These are phyloP conservation scores for Pugionium dolabratum DNA, from an alignment of 345 rosid species.

Conservation along the genomic window DNA sequence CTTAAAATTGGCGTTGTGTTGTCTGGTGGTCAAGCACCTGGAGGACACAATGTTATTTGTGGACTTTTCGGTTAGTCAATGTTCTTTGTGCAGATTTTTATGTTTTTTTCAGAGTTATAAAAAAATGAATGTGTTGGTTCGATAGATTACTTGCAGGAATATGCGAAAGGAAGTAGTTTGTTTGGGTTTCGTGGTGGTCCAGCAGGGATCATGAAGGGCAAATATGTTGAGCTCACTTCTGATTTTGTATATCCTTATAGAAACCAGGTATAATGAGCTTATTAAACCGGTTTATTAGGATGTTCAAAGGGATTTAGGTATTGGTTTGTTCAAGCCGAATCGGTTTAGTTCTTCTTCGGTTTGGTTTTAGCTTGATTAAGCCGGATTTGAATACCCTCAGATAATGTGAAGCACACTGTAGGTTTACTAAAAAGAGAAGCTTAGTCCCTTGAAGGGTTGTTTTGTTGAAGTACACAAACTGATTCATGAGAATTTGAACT, in stretches of 20 bases:
- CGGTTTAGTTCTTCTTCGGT: not conserved
- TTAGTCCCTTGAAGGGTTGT: no score
- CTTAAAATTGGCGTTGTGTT: conserved; percentile 87
- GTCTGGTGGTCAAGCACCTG: conserved; percentile 99
- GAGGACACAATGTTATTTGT: conserved; percentile 95
- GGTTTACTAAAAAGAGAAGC: not conserved
- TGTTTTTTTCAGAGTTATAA: not conserved
- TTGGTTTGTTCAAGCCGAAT: not conserved
- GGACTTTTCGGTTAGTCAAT: conserved; percentile 74
- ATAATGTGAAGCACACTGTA: not conserved
- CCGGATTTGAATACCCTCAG: not conserved
- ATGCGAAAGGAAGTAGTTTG: conserved; percentile 66
- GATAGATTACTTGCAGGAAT: conserved; percentile 84
- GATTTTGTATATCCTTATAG: conserved; percentile 80
- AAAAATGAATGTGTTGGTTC: conserved; percentile 10
- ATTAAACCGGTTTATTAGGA: not conserved
- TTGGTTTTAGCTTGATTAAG: not conserved
- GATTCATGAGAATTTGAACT: not conserved
- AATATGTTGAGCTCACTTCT: conserved; percentile 65
- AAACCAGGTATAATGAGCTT: conserved; percentile 62
- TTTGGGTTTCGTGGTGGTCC: conserved; percentile 97
- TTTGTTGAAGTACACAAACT: not conserved
- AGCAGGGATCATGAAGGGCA: conserved; percentile 96
- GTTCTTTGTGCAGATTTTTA: not conserved
- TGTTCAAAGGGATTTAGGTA: not conserved